Evolutionary conservation across 2,329 filamentous ascomycete genomes (phyloP).

Genomic region (Colletotrichum graminicola): DNA sequence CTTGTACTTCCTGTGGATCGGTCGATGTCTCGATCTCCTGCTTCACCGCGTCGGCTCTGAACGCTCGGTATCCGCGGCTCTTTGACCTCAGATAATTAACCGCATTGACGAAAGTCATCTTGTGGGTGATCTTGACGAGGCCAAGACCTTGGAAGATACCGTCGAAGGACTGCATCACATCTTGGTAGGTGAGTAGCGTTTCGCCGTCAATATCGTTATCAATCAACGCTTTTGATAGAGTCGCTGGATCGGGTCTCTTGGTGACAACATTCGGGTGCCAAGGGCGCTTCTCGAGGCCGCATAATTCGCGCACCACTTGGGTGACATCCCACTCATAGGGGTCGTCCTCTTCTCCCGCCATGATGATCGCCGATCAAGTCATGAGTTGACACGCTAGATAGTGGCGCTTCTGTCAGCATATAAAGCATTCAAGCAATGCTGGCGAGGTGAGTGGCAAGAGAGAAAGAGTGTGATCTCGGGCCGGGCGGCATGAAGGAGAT

Average conservation of each 20-base stretch:
- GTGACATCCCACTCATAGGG: constrained; percentile 82
- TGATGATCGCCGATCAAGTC: constrained; percentile 41
- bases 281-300: constrained; percentile 60
- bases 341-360: constrained; percentile 62
- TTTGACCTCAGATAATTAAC: constrained; percentile 54
- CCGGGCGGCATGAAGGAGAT: background rate
- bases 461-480: background rate
- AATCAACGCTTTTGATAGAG: constrained; percentile 67
- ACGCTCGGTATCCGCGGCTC: constrained; percentile 40
- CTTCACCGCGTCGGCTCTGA: constrained; percentile 20
- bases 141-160: constrained; percentile 67
- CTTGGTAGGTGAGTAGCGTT: constrained; percentile 68
- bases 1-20: constrained; percentile 13
- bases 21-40: background rate
- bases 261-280: constrained; percentile 56
- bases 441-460: background rate
- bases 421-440: background rate
- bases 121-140: constrained; percentile 69
- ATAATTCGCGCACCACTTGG: constrained; percentile 75
- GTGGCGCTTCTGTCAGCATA: background rate
- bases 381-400: constrained; percentile 7
- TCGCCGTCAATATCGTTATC: constrained; percentile 76
- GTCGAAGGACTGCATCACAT: constrained; percentile 60
- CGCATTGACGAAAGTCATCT: constrained; percentile 67
- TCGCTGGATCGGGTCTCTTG: constrained; percentile 63